Evolutionary conservation across 129 eudicot species (phyloP), one percentile per base, ranked within the genome.

Genomic region (Centella asiatica): DNA sequence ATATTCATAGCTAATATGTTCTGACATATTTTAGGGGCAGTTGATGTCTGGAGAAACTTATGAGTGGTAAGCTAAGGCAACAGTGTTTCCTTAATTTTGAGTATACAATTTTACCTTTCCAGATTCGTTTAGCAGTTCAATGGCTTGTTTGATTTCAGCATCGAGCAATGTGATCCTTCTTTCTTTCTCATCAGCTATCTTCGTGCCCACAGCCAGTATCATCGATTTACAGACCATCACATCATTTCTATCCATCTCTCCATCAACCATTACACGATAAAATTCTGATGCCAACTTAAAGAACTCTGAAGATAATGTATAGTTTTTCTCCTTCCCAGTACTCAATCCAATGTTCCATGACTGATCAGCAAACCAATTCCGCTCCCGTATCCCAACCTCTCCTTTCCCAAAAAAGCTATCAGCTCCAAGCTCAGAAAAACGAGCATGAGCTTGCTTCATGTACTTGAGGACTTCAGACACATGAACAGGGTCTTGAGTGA

Each of bases 311-410:
- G 80, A 86, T 26, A 87, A 20, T 23, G 71, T 84, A 47, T 75
- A 87, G 17, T 73, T 76, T 27, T 81, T 82, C 68, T 68, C 88
- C 79, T 74, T 77, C 31, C 98, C 95, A 19, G 84, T 77, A 76
- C 78, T 73, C 44, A 80, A 61, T 47, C 96, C 98, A 48, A 75
- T 37, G 57, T 92, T 92, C 89, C 94, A 92, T 29, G 85, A 53
- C 53, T 84, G 78, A 27, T 70, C 70, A 19, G 90, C 85, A 72
- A 92, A 78, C 98, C 98, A 92, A 39, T 81, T 84, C 52, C 70
- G 66, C 47, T 92, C 98, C 62, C 98, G 76, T 74, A 67, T 84
- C 44, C 98, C 98, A 45, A 74, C 83, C 78, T 92, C 98, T 51
- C 77, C 93, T 69, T 86, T 81, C 55, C 98, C 98, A 50, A 92